These are phyloP conservation scores for Salix caprea DNA, from an alignment of 345 rosid species.

Conservation along the genomic window DNA sequence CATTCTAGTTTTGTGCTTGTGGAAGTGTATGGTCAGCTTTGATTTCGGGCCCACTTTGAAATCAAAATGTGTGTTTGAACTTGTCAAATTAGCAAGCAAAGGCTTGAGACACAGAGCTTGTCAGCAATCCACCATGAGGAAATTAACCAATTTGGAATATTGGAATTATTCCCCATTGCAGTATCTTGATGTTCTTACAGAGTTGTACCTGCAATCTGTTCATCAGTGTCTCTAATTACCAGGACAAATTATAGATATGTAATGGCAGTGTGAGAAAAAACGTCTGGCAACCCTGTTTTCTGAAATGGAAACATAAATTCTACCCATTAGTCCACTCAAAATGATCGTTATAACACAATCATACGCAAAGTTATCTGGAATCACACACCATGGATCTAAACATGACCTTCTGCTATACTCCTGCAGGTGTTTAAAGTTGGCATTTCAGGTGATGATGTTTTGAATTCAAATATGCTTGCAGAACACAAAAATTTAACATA, in stretches of 20 bases:
- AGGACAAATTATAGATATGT: not conserved
- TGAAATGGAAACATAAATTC: too few relatives aligned
- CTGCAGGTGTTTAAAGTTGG: not conserved
- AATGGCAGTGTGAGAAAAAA: not conserved
- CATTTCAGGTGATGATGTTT: not conserved
- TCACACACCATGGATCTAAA: too few relatives aligned
- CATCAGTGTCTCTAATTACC: not conserved
- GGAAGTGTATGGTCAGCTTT: constrained; percentile 21
- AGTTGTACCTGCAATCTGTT: not conserved
- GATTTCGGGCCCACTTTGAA: constrained; percentile 37
- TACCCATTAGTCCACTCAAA: too few relatives aligned
- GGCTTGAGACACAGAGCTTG: not conserved
- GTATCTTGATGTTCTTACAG: not conserved
- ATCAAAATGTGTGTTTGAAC: constrained; percentile 9
- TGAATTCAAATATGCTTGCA: too few relatives aligned
- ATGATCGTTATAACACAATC: too few relatives aligned
- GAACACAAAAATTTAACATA: too few relatives aligned
- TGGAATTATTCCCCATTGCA: not conserved
- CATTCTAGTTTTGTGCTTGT: not conserved
- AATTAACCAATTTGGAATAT: not conserved
- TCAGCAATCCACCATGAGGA: not conserved
- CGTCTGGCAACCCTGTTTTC: too few relatives aligned
- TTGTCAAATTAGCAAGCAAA: not conserved
- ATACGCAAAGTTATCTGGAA: too few relatives aligned
- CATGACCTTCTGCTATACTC: too few relatives aligned